Base-by-base conservation (phyloP, 1,284 basidiomycete genomes). In the Microbotryum intermedium region DNA sequence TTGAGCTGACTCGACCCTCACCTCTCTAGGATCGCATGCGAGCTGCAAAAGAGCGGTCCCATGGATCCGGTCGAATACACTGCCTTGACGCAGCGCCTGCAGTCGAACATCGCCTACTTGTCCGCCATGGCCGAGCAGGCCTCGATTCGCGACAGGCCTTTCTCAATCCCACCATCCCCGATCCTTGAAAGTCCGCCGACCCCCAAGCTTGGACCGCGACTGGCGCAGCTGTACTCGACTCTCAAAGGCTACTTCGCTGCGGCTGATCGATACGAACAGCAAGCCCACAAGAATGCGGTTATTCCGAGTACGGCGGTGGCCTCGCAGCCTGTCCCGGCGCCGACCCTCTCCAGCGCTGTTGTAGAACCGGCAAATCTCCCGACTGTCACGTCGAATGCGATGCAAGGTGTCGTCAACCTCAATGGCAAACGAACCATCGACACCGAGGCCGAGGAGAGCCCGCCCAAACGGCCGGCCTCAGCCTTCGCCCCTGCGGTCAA, bases 211-310 rank as follows among this genome's bases (percentile, higher is more conserved):
- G 51, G 58, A 6, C 47, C 56, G 2, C 56, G 59, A 2, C 59
- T 68, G 44, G 34, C 43, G 3, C 18, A 28, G 1, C 21, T 53
- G 3, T 68, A 68, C 52, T 29, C 29, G 25, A 34, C 26, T 7
- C 53, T 68, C 26, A 65, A 65, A 43, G 18, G 45, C 30, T 65
- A 68, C 53, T 68, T 68, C 23, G 29, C 42, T n/a, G 66, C 61
- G 2, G 55, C 64, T 6, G 66, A 65, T 11, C 42, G 46, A 7
- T 68, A 57, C 55, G 66, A 68, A 44, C 23, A 30, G 18, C 66
- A 64, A 44, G 50, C 50, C 9, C 25, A 51, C 23, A 28, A 25
- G 20, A 30, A n/a, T 10, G 29, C 29, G 25, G 10, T 30, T 8
- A 25, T 51, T 51, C 20, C 29, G 11, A 39, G 34, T 6, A 39